Conservation (phyloP, 2,329 filamentous ascomycete species). For the Apiospora koreana region DNA sequence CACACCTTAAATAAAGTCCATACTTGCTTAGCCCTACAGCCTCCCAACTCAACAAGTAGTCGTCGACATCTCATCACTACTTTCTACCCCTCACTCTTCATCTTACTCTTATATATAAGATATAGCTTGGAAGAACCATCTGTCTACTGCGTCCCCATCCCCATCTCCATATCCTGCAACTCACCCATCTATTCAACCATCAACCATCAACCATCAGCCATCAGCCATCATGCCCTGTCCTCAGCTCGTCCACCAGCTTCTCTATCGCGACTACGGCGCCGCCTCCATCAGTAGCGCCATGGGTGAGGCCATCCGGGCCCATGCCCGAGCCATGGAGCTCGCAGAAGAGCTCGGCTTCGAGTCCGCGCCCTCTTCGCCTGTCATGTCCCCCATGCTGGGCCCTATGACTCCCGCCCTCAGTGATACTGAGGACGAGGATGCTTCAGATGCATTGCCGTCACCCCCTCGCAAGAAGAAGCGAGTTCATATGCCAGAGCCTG, state of each 20-base stretch:
- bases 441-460: not conserved
- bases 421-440: not conserved
- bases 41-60: not conserved
- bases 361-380: not conserved
- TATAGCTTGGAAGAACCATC: not conserved
- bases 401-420: not conserved
- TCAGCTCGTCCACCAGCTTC: slow-evolving; percentile 1
- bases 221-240: not conserved
- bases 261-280: slow-evolving; percentile 3
- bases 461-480: not conserved
- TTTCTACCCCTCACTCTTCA: not conserved
- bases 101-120: not conserved
- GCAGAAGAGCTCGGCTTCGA: not conserved
- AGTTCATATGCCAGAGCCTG: not conserved
- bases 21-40: not conserved
- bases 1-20: not conserved
- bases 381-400: not conserved
- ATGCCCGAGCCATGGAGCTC: not conserved
- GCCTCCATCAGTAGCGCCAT: not conserved
- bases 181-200: not conserved
- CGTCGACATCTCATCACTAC: not conserved
- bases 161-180: not conserved
- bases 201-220: no score
- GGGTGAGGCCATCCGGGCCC: not conserved
- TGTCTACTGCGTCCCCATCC: not conserved